Evolutionary conservation across 2,329 filamentous ascomycete species (phyloP).

Genomic region (Fusarium citri): DNA sequence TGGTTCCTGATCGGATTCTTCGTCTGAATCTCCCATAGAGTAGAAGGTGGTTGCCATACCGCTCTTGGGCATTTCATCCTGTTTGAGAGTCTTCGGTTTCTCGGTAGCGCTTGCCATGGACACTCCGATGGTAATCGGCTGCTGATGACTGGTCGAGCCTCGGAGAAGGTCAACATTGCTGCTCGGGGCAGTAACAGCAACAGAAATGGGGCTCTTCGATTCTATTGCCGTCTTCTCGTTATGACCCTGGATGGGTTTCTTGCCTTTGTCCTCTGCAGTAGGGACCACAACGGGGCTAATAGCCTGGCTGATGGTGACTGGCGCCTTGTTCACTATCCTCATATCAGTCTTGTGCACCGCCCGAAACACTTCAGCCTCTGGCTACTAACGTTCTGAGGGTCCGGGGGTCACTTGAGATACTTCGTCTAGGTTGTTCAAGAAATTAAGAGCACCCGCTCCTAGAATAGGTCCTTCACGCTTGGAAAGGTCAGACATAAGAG

Average conservation of each 20-base stretch:
- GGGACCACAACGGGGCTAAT: background rate
- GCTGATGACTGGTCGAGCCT: background rate
- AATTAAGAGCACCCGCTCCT: conserved; percentile 39
- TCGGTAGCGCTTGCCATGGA: background rate
- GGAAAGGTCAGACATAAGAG: conserved; percentile 17
- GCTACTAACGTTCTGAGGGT: conserved; percentile 18
- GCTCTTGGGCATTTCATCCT: background rate
- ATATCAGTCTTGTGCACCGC: conserved; percentile 6
- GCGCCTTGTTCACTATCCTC: background rate
- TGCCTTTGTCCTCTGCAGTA: background rate
- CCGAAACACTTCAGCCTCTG: background rate
- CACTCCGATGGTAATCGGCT: background rate
- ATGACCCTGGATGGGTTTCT: background rate
- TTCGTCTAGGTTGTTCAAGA: conserved; percentile 36
- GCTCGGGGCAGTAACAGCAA: background rate
- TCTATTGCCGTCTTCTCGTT: background rate
- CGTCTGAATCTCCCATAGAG: conserved; percentile 17
- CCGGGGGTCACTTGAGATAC: background rate
- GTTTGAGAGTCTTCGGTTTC: background rate
- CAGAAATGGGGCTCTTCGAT: background rate
- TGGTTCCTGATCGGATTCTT: background rate
- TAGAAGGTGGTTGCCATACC: conserved; percentile 39
- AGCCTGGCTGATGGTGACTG: background rate
- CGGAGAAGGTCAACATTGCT: background rate
- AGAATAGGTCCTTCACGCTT: conserved; percentile 32